Evolutionary conservation across 371 early-diverging fungal genomes (phyloP).

Genomic region (Mortierella sp.): DNA sequence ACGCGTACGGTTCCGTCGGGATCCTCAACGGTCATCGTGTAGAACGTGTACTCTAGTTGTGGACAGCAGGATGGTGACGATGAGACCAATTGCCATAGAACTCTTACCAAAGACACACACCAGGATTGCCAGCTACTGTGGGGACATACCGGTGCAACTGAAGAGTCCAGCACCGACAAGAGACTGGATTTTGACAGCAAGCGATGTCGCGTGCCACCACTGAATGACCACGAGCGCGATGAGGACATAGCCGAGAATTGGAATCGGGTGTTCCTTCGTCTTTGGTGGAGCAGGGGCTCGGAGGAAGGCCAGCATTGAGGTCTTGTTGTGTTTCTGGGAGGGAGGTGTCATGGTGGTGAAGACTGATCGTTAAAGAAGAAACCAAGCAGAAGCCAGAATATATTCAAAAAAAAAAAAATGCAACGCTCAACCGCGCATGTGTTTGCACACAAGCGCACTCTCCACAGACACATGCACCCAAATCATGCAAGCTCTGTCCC

Average conservation of each 20-base stretch:
- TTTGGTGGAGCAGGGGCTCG: conserved; percentile 36
- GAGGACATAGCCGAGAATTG: conserved; percentile 39
- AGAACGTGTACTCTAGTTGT: conserved; percentile 44
- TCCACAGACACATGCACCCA: too few relatives aligned
- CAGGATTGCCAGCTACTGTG: too few relatives aligned
- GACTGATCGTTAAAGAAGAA: background rate
- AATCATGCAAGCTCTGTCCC: too few relatives aligned
- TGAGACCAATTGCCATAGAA: too few relatives aligned
- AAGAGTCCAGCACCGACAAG: conserved; percentile 42
- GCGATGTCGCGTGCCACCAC: conserved; percentile 44
- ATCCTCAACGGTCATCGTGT: conserved; percentile 50
- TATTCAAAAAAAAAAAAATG: background rate
- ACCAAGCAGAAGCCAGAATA: background rate
- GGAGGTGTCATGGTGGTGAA: background rate
- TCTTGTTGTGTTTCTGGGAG: conserved; percentile 6
- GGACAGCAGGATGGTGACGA: too few relatives aligned
- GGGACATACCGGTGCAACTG: conserved; percentile 50
- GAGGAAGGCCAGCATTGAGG: conserved; percentile 28
- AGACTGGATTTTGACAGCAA: conserved; percentile 50
- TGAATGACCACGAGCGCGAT: conserved; percentile 39
- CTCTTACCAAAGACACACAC: too few relatives aligned
- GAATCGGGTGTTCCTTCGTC: conserved; percentile 44
- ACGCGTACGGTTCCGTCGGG: conserved; percentile 49
- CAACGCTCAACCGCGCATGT: background rate
- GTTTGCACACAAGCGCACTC: too few relatives aligned